Percentiles rank a stretch among this genome's conserved stretches.
Evolutionary conservation across 2,329 filamentous ascomycete species (phyloP).

Genomic region (Chalara sp.): DNA sequence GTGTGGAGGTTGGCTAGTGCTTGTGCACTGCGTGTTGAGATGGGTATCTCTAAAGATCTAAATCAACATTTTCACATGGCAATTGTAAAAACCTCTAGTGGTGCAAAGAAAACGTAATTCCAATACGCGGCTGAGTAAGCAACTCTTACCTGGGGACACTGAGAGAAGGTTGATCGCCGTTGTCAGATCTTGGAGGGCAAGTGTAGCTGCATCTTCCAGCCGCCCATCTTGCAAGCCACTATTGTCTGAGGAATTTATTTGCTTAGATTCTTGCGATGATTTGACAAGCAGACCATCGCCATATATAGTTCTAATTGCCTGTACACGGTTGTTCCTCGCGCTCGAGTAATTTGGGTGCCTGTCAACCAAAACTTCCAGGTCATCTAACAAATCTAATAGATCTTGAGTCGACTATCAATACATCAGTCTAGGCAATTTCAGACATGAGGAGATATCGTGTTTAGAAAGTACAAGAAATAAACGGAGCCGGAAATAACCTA

Average conservation of each 20-base stretch:
- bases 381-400: conserved; percentile 34
- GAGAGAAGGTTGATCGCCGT: background rate
- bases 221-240: too few relatives aligned
- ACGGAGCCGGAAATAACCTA: background rate
- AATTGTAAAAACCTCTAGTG: too few relatives aligned
- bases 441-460: background rate
- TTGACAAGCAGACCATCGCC: conserved; percentile 30
- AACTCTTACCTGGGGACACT: too few relatives aligned
- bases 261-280: background rate
- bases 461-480: too few relatives aligned
- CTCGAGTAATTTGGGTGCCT: conserved; percentile 62
- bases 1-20: background rate
- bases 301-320: conserved; percentile 55
- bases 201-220: background rate
- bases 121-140: too few relatives aligned
- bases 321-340: conserved; percentile 68
- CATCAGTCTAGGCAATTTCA: background rate
- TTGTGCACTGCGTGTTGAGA: background rate
- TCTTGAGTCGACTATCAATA: background rate
- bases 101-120: too few relatives aligned
- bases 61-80: too few relatives aligned
- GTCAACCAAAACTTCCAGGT: conserved; percentile 49
- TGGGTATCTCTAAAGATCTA: background rate
- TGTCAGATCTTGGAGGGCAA: background rate
- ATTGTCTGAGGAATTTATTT: too few relatives aligned